phyloP scores from a whole-genome alignment of 768 basidiomycete genomes.

The Suillus cothurnatus region DNA sequence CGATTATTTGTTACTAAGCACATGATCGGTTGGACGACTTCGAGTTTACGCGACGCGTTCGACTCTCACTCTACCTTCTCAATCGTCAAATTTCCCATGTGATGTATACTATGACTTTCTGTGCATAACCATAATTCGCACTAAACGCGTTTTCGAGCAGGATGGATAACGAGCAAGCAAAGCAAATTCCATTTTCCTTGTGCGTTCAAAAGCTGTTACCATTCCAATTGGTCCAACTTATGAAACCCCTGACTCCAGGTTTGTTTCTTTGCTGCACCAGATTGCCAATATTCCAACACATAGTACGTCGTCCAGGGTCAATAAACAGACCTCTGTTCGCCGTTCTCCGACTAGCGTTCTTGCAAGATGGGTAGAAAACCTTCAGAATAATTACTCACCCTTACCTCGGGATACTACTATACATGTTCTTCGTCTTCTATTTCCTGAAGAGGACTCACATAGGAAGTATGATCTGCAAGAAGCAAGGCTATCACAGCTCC shows the following conservation, averaged over 20 bases:
- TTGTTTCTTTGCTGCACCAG: slow-evolving; percentile 51
- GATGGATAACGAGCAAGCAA: slow-evolving; percentile 7
- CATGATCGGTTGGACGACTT: neutral
- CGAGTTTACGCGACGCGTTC: neutral
- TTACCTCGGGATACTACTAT: slow-evolving; percentile 56
- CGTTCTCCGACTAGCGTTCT: slow-evolving; percentile 45
- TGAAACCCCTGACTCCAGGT: slow-evolving; percentile 34
- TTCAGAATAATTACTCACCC: slow-evolving; percentile 47
- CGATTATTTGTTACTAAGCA: neutral
- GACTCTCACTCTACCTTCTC: neutral
- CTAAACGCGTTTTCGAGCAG: neutral
- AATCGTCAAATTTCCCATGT: neutral
- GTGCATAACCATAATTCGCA: neutral
- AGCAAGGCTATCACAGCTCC: slow-evolving; percentile 49
- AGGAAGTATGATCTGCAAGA: slow-evolving; percentile 80
- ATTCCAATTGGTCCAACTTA: slow-evolving; percentile 3
- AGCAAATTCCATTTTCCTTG: slow-evolving; percentile 46
- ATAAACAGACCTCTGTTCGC: slow-evolving; percentile 4
- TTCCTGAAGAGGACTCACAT: slow-evolving; percentile 76
- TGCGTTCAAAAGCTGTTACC: slow-evolving; percentile 25
- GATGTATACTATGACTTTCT: neutral
- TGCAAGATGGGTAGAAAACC: slow-evolving; percentile 43
- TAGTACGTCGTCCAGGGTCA: slow-evolving; percentile 21
- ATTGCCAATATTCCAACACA: slow-evolving; percentile 36
- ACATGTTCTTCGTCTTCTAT: slow-evolving; percentile 73